Evolutionary conservation across 805 yeast genomes (phyloP).

Genomic region (Ogataea pilisensis): DNA sequence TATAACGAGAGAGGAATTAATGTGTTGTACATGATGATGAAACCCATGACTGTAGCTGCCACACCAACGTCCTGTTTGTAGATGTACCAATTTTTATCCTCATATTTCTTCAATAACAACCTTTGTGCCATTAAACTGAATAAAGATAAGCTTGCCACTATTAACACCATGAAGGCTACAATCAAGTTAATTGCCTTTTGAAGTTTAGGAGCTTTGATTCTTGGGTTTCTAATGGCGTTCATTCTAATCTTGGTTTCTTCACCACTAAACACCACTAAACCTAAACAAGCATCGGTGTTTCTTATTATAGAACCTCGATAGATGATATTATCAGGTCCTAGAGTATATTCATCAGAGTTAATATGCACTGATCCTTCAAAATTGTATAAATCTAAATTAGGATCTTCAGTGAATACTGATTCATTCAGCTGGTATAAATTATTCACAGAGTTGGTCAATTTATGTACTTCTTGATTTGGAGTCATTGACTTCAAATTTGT

Average conservation of each 20-base stretch:
- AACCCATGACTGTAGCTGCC: slow-evolving; percentile 91
- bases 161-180: slow-evolving; percentile 80
- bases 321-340: slow-evolving; percentile 77
- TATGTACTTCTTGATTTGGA: slow-evolving; percentile 63
- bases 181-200: slow-evolving; percentile 80
- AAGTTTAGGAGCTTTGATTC: slow-evolving; percentile 89
- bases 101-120: slow-evolving; percentile 39
- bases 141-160: slow-evolving; percentile 70
- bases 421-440: slow-evolving; percentile 49
- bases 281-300: slow-evolving; percentile 72
- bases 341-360: slow-evolving; percentile 44
- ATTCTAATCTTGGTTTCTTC: slow-evolving; percentile 93
- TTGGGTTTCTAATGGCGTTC: slow-evolving; percentile 87
- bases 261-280: slow-evolving; percentile 87
- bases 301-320: slow-evolving; percentile 89
- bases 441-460: slow-evolving; percentile 44
- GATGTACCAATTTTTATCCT: slow-evolving; percentile 67
- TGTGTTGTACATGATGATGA: slow-evolving; percentile 95
- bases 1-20: slow-evolving; percentile 91
- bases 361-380: slow-evolving; percentile 73
- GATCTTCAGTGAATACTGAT: slow-evolving; percentile 75
- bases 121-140: slow-evolving; percentile 81
- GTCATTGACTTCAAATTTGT: slow-evolving; percentile 78
- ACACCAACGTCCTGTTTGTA: slow-evolving; percentile 69
- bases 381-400: slow-evolving; percentile 85